Percentiles rank a stretch among this genome's conserved stretches.
These are phyloP conservation scores for Mycena kentingensis DNA, from an alignment of 768 basidiomycete genomes.

Conservation along the genomic window DNA sequence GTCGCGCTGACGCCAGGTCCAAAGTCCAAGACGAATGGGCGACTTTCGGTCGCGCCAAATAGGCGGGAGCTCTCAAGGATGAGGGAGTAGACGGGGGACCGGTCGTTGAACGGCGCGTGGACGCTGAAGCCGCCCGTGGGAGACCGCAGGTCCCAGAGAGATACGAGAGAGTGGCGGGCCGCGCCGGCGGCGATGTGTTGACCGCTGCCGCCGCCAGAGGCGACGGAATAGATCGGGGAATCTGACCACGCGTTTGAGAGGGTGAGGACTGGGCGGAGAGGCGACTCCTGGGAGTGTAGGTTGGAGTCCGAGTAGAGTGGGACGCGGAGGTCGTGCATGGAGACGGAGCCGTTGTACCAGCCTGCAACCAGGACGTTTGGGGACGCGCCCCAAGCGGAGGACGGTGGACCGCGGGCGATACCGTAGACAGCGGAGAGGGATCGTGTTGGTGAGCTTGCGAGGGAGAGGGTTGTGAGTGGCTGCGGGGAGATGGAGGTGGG, in stretches of 20 bases:
- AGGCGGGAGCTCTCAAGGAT: conserved; percentile 76
- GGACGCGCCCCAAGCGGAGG: conserved; percentile 70
- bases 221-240: conserved; percentile 76
- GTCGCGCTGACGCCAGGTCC: conserved; percentile 56
- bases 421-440: conserved; percentile 73
- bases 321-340: conserved; percentile 77
- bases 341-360: conserved; percentile 79
- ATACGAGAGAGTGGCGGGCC: conserved; percentile 74
- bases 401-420: conserved; percentile 59
- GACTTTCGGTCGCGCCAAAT: conserved; percentile 75
- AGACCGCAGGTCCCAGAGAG: conserved; percentile 79
- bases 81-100: conserved; percentile 76
- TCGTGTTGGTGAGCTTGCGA: conserved; percentile 24
- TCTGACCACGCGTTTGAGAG: conserved; percentile 67
- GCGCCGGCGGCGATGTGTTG: conserved; percentile 75
- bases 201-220: conserved; percentile 69
- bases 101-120: conserved; percentile 77
- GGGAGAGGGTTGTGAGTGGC: conserved; percentile 53
- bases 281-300: conserved; percentile 11
- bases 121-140: conserved; percentile 71
- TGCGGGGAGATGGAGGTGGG: conserved; percentile 45
- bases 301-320: conserved; percentile 31
- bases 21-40: conserved; percentile 81
- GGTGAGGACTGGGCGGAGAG: conserved; percentile 53
- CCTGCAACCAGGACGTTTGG: conserved; percentile 75